A percentile compares a stretch with the other conserved stretches of the same genome.
Conservation (phyloP, 208 protist genomes). For the Leishmania guyanensis region DNA sequence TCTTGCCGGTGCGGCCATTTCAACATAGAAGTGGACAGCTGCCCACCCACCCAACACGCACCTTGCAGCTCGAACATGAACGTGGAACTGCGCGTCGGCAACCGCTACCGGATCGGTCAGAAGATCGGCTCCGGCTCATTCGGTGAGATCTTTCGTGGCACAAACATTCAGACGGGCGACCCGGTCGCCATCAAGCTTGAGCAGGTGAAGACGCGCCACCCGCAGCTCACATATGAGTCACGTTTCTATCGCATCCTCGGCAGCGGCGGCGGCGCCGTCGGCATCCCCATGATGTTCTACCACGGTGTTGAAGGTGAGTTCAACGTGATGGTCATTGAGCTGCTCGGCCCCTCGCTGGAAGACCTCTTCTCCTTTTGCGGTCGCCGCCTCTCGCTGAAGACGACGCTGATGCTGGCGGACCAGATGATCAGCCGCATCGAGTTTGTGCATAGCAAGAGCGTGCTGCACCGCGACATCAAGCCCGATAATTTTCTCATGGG, state of each 20-base stretch:
- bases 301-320: constrained; percentile 92
- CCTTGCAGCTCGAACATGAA: constrained; percentile 38
- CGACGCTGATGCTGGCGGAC: constrained; percentile 92
- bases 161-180: constrained; percentile 89
- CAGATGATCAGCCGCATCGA: constrained; percentile 92
- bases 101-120: constrained; percentile 95
- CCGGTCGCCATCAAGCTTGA: constrained; percentile 94
- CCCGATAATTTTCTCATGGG: constrained; percentile 96
- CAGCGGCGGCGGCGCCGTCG: constrained; percentile 68
- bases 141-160: constrained; percentile 93
- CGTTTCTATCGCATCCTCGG: constrained; percentile 90
- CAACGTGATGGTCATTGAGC: constrained; percentile 95
- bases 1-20: background rate
- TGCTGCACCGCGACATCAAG: constrained; percentile 95
- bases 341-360: constrained; percentile 92
- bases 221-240: constrained; percentile 92
- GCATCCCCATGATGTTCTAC: constrained; percentile 89
- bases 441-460: constrained; percentile 93
- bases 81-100: constrained; percentile 95
- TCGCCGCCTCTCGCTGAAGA: constrained; percentile 91
- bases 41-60: background rate
- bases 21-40: background rate
- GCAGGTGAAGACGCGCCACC: constrained; percentile 87
- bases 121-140: constrained; percentile 98
- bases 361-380: constrained; percentile 92